A percentile compares a stretch with the other conserved stretches of the same genome.
phyloP scores from a whole-genome alignment of 169 alveolate genomes.

The Theileria annulata region DNA sequence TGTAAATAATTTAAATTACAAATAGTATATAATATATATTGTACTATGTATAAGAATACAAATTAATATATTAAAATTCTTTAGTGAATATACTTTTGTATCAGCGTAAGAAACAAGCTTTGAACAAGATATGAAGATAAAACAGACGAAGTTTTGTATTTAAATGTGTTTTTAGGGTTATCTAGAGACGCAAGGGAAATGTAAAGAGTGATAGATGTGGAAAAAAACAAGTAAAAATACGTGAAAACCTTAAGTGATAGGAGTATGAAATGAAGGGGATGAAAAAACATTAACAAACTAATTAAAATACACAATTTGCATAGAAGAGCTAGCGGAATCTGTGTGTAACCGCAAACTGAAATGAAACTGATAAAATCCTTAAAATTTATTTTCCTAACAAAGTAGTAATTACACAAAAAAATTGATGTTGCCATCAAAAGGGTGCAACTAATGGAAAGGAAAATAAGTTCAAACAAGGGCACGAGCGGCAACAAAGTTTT shows the following conservation, averaged over 20 bases:
- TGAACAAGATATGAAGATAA: slow-evolving; percentile 7
- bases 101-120: background rate
- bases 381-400: background rate
- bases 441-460: slow-evolving; percentile 28
- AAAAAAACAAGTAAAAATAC: slow-evolving; percentile 22
- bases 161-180: background rate
- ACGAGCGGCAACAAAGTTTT: slow-evolving; percentile 15
- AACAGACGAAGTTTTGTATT: background rate
- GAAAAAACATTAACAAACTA: slow-evolving; percentile 12
- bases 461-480: background rate
- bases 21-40: background rate
- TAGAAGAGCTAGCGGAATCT: slow-evolving; percentile 41
- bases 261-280: background rate
- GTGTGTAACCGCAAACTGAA: slow-evolving; percentile 47
- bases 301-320: slow-evolving; percentile 15
- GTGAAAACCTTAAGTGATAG: background rate
- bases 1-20: background rate
- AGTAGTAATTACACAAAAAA: background rate
- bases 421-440: slow-evolving; percentile 36
- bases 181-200: slow-evolving; percentile 14
- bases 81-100: slow-evolving; percentile 18
- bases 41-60: background rate
- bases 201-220: slow-evolving; percentile 19
- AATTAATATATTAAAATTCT: background rate
- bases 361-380: slow-evolving; percentile 9